These are phyloP conservation scores for Colletotrichum tropicicola DNA, from an alignment of 2,329 filamentous ascomycete species.

Conservation along the genomic window DNA sequence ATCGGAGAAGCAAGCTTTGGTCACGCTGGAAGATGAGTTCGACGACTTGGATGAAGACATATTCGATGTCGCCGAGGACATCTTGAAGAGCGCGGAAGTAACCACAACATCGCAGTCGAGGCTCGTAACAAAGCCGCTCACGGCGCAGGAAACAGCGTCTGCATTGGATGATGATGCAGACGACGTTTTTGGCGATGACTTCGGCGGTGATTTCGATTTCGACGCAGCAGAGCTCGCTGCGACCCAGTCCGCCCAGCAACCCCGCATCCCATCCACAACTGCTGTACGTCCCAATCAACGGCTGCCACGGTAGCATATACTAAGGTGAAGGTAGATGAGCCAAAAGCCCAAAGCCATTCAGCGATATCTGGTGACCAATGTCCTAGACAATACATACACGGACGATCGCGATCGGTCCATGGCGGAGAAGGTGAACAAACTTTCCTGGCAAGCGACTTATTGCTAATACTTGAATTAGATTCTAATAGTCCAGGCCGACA, in stretches of 20 bases:
- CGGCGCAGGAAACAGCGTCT: background rate
- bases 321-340: constrained; percentile 74
- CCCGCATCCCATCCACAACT: constrained; percentile 34
- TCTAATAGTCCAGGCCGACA: constrained; percentile 83
- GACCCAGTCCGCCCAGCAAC: constrained; percentile 67
- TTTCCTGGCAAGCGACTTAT: background rate
- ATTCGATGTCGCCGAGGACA: constrained; percentile 56
- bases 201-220: constrained; percentile 80
- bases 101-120: constrained; percentile 12
- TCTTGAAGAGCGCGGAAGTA: constrained; percentile 37
- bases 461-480: constrained; percentile 62
- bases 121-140: constrained; percentile 9
- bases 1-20: background rate
- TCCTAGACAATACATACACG: constrained; percentile 74
- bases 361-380: constrained; percentile 82
- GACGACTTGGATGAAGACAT: constrained; percentile 72
- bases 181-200: constrained; percentile 79
- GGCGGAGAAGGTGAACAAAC: constrained; percentile 74
- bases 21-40: constrained; percentile 65
- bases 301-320: constrained; percentile 50
- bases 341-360: constrained; percentile 80
- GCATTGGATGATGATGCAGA: constrained; percentile 56
- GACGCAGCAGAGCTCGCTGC: constrained; percentile 79
- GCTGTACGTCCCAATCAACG: constrained; percentile 46
- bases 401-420: constrained; percentile 67